These are phyloP conservation scores for Fragilaria radians DNA, from an alignment of 108 stramenopile species.

Conservation along the genomic window DNA sequence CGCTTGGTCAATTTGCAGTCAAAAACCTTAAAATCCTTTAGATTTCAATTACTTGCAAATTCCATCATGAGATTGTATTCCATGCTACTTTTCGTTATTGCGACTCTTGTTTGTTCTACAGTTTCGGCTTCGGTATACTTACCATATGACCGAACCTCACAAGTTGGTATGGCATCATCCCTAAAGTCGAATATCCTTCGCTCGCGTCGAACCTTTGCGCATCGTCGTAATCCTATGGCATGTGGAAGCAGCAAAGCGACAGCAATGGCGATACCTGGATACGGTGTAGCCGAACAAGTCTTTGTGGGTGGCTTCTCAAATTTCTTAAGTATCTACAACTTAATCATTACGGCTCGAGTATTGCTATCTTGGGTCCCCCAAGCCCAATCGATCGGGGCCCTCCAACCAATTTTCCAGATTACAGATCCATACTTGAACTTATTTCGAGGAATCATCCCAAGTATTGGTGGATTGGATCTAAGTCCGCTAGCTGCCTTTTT, in stretches of 20 bases:
- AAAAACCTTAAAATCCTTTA: no score
- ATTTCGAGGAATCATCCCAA: conserved; percentile 81
- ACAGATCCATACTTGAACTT: conserved; percentile 91
- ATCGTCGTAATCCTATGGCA: no score
- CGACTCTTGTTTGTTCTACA: no score
- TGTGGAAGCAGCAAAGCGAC: conserved; percentile 7
- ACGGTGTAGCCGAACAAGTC: conserved; percentile 77
- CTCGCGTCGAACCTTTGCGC: no score
- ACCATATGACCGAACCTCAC: no score
- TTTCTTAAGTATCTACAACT: conserved; percentile 83
- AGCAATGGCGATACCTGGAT: conserved; percentile 84
- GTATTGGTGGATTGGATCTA: conserved; percentile 79
- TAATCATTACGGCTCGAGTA: conserved; percentile 86
- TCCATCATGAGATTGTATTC: no score
- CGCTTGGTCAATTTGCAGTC: no score
- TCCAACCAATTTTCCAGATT: conserved; percentile 81
- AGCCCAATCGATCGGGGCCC: conserved; percentile 52
- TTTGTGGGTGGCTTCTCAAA: conserved; percentile 79
- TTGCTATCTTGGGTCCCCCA: conserved; percentile 88
- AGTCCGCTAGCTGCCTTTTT: conserved; percentile 74
- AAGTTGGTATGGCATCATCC: background rate
- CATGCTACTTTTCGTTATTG: no score
- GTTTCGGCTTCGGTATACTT: conserved; percentile 35
- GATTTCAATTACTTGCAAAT: no score
- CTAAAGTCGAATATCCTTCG: background rate